phyloP scores from a whole-genome alignment of 768 basidiomycete genomes.

The Suillus occidentalis region DNA sequence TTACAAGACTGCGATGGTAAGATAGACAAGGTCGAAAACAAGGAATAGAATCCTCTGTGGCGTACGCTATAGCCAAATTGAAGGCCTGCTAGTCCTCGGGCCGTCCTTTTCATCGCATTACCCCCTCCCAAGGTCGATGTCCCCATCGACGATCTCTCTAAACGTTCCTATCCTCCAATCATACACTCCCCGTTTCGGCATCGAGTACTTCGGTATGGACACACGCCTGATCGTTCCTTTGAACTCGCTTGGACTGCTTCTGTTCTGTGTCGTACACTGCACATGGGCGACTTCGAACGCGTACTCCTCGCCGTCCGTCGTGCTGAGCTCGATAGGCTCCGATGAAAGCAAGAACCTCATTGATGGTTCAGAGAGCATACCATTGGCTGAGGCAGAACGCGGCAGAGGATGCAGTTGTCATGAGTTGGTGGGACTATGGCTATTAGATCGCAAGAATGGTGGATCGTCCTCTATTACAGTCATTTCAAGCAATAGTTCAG shows the following conservation, averaged over 20 bases:
- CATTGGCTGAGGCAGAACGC: constrained; percentile 99
- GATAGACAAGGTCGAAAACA: no score
- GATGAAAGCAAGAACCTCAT: constrained; percentile 95
- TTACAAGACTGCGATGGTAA: no score
- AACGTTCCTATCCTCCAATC: no score
- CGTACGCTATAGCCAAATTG: no score
- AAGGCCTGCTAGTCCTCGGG: no score
- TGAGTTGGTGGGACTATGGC: constrained; percentile 99
- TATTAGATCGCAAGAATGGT: constrained; percentile 99
- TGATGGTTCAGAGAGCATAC: constrained; percentile 99
- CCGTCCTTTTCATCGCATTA: no score
- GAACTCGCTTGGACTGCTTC: constrained; percentile 74
- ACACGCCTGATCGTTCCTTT: constrained; percentile 73
- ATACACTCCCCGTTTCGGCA: no score
- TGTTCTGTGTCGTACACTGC: constrained; percentile 93
- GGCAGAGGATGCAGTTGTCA: constrained; percentile 85
- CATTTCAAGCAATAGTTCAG: constrained; percentile 26
- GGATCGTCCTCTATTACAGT: constrained; percentile 60
- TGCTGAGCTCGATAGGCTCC: constrained; percentile 72
- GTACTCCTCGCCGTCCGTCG: constrained; percentile 97
- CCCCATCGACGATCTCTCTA: no score
- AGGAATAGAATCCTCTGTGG: no score
- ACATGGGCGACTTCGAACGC: constrained; percentile 95
- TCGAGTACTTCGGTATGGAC: constrained; percentile 84
- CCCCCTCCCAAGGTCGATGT: no score